These are phyloP conservation scores for Neocatenulostroma microsporum DNA, from an alignment of 2,329 filamentous ascomycete species.

Conservation along the genomic window DNA sequence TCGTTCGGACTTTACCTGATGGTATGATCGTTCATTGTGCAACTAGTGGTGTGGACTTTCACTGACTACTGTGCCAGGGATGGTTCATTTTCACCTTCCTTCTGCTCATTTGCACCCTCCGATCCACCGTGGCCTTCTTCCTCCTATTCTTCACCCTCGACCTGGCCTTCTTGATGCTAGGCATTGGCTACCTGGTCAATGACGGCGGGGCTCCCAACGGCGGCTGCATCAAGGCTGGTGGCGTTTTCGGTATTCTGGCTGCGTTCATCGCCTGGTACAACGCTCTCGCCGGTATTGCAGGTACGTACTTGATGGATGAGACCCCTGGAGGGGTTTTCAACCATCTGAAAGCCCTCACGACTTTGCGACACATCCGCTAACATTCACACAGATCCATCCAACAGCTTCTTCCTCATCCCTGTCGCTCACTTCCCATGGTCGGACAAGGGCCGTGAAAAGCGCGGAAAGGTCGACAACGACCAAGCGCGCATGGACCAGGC, in stretches of 20 bases:
- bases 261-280: slow-evolving; percentile 44
- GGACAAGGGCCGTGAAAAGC: slow-evolving; percentile 59
- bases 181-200: slow-evolving; percentile 45
- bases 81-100: slow-evolving; percentile 45
- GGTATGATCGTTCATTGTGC: no score
- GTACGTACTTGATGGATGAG: no score
- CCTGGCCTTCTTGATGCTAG: slow-evolving; percentile 52
- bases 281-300: slow-evolving; percentile 7
- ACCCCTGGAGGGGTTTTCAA: no score
- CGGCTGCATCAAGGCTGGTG: slow-evolving; percentile 44
- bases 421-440: slow-evolving; percentile 96
- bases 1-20: slow-evolving; percentile 53
- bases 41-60: slow-evolving; percentile 41
- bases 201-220: slow-evolving; percentile 33
- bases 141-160: slow-evolving; percentile 52
- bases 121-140: slow-evolving; percentile 53
- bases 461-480: slow-evolving; percentile 41
- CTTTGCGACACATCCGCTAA: no score
- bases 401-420: slow-evolving; percentile 83
- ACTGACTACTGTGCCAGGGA: slow-evolving; percentile 1
- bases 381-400: slow-evolving; percentile 40
- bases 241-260: slow-evolving; percentile 46
- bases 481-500: slow-evolving; percentile 26
- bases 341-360: no score
- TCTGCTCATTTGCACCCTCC: slow-evolving; percentile 47